Conservation (phyloP, 306 rosid species). For the Quercus berberidifolia region DNA sequence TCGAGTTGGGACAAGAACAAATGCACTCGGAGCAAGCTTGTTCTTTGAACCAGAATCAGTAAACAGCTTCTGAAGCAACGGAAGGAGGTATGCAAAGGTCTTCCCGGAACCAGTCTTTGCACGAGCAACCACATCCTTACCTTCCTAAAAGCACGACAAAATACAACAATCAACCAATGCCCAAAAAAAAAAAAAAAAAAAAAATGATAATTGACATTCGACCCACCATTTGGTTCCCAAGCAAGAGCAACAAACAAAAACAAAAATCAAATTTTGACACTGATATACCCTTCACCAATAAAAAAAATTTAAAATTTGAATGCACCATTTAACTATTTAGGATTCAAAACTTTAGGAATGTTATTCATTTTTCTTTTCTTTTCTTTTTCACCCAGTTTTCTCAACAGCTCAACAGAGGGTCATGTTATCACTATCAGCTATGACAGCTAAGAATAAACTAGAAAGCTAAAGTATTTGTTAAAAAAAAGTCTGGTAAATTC, state of each 20-base stretch:
- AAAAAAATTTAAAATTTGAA: not conserved
- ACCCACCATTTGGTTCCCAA: not conserved
- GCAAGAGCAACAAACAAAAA: not conserved
- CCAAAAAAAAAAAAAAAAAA: too few species aligned
- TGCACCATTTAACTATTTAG: not conserved
- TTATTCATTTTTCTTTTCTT: not conserved
- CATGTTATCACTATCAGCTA: not conserved
- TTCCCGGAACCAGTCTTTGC: constrained; percentile 98
- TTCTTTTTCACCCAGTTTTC: not conserved
- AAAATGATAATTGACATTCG: not conserved
- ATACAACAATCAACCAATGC: not conserved
- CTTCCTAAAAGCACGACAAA: constrained; percentile 49
- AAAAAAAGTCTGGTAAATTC: not conserved
- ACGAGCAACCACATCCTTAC: constrained; percentile 91
- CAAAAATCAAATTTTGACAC: not conserved
- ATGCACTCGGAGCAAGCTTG: constrained; percentile 73
- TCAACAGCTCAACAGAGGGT: not conserved
- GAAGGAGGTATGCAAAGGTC: constrained; percentile 87
- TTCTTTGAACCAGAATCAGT: constrained; percentile 38
- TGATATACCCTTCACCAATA: not conserved
- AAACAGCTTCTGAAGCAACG: constrained; percentile 84
- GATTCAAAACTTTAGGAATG: not conserved
- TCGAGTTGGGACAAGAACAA: constrained; percentile 73
- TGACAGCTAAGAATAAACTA: not conserved
- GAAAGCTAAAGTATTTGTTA: not conserved